Evolutionary conservation across 164 flowering plant genomes (phyloP), one percentile per base, ranked within the genome.

Genomic region (Vitis labrusca): DNA sequence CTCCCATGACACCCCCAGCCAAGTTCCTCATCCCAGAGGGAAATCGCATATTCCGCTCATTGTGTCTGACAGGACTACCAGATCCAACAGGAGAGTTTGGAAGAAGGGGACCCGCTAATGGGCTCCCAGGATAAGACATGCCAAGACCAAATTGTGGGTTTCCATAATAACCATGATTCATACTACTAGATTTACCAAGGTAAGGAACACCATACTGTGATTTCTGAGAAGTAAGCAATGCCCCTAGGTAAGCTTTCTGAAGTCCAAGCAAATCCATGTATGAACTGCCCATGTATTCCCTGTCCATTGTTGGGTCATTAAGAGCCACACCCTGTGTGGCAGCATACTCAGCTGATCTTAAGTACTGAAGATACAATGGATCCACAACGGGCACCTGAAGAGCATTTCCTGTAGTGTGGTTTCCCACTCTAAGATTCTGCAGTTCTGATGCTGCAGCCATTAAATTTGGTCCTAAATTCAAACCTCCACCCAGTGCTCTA

Each of bases 231-330:
- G 92, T 71, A 51, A 90, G 82, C 68, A 85, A 71, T 9, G 86
- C 66, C 17, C 80, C 91, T 13, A 92, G 68, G 66, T 94, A 89
- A 53, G 95, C 97, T 77, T 89, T 94, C 67, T 88, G 97, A 59
- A 89, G 78, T n/a, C 72, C 91, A 67, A 84, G 70, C 49, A 84
- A 72, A 74, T 92, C 90, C 76, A 81, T 70, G 51, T 87, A 84
- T 14, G 88, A 73, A 74, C 74, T 87, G 12, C 80, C 85, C 76
- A 81, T 53, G 52, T 70, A 81, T 50, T 86, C 87, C 73, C 86
- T 80, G 64, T 88, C 87, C 72, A 85, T 17, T 14, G 79, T 29
- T 9, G 84, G 83, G 16, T 92, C 90, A 76, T 71, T 83, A 19
- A 86, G 76, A 75, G 84, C 77, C 14, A 89, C 86, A 73, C 71